phyloP scores from a whole-genome alignment of 306 rosid genomes.

The Urtica urens region DNA sequence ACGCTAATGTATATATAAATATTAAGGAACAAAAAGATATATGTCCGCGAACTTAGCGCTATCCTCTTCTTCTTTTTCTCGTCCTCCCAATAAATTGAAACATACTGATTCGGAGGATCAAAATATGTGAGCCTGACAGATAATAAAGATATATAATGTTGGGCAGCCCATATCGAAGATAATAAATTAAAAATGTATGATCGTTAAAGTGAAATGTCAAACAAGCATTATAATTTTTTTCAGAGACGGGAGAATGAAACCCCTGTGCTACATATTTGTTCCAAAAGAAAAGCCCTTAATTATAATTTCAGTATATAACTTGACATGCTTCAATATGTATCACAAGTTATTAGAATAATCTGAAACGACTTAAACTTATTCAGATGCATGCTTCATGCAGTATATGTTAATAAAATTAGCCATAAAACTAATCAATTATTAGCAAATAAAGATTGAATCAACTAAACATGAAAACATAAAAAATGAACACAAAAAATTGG shows the following conservation, averaged over 20 bases:
- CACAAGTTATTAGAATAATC: too few relatives aligned
- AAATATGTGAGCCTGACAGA: slow-evolving; percentile 7
- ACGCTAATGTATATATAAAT: neutral
- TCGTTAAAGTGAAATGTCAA: neutral
- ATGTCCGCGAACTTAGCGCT: neutral
- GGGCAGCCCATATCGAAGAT: slow-evolving; percentile 4
- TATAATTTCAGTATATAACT: too few relatives aligned
- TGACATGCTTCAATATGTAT: too few relatives aligned
- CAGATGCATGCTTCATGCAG: too few relatives aligned
- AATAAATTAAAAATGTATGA: neutral
- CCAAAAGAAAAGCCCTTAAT: slow-evolving; percentile 7
- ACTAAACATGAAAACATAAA: too few relatives aligned
- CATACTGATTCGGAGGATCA: slow-evolving; percentile 17
- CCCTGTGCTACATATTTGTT: slow-evolving; percentile 17
- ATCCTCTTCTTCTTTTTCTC: neutral
- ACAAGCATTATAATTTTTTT: slow-evolving; percentile 8
- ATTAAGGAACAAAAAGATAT: neutral
- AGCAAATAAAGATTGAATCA: too few relatives aligned
- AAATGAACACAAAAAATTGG: too few relatives aligned
- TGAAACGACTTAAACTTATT: too few relatives aligned
- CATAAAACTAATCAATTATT: too few relatives aligned
- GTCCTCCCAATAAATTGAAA: neutral
- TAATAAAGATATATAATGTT: neutral
- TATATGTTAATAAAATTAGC: too few relatives aligned
- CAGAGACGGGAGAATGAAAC: slow-evolving; percentile 8